Conservation (phyloP, 257 asterid species). For the Solanum arcanum region DNA sequence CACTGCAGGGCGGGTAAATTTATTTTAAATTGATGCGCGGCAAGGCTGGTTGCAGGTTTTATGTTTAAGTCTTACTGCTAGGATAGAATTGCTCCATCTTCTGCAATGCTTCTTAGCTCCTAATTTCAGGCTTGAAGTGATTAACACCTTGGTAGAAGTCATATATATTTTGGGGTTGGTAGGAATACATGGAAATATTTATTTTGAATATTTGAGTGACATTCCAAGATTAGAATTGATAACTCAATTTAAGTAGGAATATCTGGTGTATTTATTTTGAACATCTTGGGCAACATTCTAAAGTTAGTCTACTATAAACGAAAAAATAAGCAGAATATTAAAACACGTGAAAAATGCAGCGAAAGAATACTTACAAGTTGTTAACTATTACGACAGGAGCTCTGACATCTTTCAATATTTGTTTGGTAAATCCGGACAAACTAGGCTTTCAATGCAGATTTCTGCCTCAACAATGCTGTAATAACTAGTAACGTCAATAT, state of each 20-base stretch:
- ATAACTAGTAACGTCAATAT: background rate
- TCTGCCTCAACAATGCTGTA: background rate
- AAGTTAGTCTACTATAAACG: background rate
- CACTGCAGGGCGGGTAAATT: background rate
- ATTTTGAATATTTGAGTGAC: background rate
- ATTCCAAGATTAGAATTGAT: background rate
- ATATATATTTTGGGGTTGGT: background rate
- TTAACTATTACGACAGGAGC: background rate
- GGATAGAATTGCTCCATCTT: background rate
- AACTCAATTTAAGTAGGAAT: background rate
- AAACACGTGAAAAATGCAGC: background rate
- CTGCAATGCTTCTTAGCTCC: background rate
- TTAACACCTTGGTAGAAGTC: background rate
- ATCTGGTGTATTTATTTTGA: background rate
- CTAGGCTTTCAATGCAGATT: background rate
- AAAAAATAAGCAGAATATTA: background rate
- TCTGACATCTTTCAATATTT: background rate
- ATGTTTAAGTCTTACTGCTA: background rate
- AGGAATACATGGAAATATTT: background rate
- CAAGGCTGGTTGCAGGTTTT: background rate
- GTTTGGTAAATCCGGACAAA: background rate
- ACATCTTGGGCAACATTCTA: background rate
- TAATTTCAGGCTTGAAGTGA: background rate
- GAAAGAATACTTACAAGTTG: background rate
- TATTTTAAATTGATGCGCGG: background rate